A percentile compares a stretch with the other conserved stretches of the same genome.
Evolutionary conservation across 164 flowering plant genomes (phyloP).

Genomic region (Vitis amurensis): DNA sequence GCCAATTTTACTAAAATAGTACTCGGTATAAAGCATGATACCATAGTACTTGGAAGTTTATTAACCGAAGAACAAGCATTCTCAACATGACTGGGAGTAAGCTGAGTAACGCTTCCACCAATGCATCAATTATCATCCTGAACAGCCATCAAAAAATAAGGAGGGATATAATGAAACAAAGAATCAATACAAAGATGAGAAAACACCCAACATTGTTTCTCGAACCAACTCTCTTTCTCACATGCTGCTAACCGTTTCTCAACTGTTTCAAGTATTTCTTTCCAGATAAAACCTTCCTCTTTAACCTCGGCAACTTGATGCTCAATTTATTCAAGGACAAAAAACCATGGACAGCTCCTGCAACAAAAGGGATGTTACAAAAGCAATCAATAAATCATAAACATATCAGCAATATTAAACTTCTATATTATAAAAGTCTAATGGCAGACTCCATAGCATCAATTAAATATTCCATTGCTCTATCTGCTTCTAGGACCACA

Average conservation of each 20-base stretch:
- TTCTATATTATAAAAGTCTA: background rate
- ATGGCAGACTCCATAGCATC: slow-evolving; percentile 81
- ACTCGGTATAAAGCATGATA: background rate
- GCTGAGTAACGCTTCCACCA: slow-evolving; percentile 72
- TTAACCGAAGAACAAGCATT: slow-evolving; percentile 55
- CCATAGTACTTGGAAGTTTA: slow-evolving; percentile 53
- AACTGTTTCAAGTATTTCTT: slow-evolving; percentile 60
- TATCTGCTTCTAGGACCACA: slow-evolving; percentile 57
- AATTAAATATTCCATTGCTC: slow-evolving; percentile 49
- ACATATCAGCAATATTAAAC: background rate
- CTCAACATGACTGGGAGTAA: slow-evolving; percentile 64
- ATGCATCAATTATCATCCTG: slow-evolving; percentile 75
- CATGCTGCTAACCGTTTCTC: slow-evolving; percentile 67
- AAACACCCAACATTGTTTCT: slow-evolving; percentile 52
- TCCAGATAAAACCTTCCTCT: slow-evolving; percentile 56
- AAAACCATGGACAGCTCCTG: slow-evolving; percentile 45
- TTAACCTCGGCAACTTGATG: slow-evolving; percentile 42
- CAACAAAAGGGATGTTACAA: background rate
- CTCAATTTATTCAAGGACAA: slow-evolving; percentile 48
- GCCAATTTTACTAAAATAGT: no score
- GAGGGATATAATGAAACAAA: background rate
- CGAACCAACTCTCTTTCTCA: slow-evolving; percentile 69
- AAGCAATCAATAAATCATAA: background rate
- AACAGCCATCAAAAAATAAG: slow-evolving; percentile 7
- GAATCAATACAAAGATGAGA: slow-evolving; percentile 1